These are phyloP conservation scores for Globisporangium nagaii DNA, from an alignment of 352 stramenopile species.

Conservation along the genomic window DNA sequence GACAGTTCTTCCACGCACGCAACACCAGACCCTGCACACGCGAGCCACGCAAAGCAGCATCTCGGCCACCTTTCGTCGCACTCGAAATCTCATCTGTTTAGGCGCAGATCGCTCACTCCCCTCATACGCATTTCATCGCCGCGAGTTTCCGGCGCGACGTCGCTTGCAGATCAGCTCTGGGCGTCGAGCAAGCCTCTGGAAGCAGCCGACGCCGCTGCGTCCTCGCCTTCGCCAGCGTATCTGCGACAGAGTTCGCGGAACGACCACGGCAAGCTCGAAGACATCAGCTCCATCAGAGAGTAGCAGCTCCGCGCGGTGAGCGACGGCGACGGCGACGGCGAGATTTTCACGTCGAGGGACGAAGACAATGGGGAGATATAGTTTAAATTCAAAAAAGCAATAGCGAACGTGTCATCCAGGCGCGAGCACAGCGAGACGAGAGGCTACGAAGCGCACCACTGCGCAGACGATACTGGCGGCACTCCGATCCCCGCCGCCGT, in stretches of 20 bases:
- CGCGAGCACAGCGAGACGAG: not conserved
- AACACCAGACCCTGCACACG: not conserved
- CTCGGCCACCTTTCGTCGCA: not conserved
- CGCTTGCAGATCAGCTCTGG: constrained; percentile 2
- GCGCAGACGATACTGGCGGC: not conserved
- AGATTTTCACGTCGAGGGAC: not conserved
- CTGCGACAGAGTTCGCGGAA: not conserved
- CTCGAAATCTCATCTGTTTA: not conserved
- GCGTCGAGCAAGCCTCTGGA: not conserved
- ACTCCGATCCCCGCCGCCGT: not conserved
- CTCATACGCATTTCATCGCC: not conserved
- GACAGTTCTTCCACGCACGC: not conserved
- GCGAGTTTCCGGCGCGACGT: not conserved
- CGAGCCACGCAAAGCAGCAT: not conserved
- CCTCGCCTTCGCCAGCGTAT: not conserved
- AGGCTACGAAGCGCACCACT: not conserved
- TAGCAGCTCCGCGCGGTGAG: no score
- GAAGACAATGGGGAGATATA: not conserved
- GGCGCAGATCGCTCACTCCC: not conserved
- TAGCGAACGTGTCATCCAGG: not conserved
- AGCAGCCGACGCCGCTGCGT: not conserved
- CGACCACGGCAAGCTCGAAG: not conserved
- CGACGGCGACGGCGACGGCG: no score
- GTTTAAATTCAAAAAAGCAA: constrained; percentile 4
- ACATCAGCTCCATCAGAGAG: not conserved